Evolutionary conservation across 2,329 filamentous ascomycete species (phyloP).

Genomic region (Aspergillus aculeatus): DNA sequence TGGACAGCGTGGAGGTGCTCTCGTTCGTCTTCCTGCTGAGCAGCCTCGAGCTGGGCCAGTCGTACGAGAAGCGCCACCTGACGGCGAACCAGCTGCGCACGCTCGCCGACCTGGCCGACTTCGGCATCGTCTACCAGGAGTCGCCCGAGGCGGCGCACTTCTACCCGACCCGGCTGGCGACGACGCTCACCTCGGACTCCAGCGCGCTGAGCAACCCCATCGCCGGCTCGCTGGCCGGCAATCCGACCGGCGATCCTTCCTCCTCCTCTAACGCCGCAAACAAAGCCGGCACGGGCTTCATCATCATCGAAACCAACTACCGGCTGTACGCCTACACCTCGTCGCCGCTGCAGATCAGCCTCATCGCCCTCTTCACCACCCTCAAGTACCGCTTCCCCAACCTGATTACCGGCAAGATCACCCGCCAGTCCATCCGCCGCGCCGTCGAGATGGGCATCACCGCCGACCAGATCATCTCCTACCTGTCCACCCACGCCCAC

Average conservation of each 20-base stretch:
- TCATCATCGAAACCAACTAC: constrained; percentile 98
- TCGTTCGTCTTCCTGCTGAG: constrained; percentile 96
- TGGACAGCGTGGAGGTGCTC: constrained; percentile 90
- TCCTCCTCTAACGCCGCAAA: constrained; percentile 7
- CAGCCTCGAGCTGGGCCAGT: constrained; percentile 84
- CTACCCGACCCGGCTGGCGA: constrained; percentile 92
- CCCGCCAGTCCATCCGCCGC: constrained; percentile 79
- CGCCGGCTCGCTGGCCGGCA: constrained; percentile 57
- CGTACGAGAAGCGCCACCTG: constrained; percentile 83
- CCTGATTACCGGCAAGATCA: constrained; percentile 88
- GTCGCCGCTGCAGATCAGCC: constrained; percentile 89
- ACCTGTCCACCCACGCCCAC: constrained; percentile 88
- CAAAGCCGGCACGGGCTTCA: constrained; percentile 61
- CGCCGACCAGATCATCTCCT: constrained; percentile 89
- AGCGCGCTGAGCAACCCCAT: constrained; percentile 70
- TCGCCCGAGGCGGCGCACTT: constrained; percentile 52
- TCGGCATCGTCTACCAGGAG: constrained; percentile 79
- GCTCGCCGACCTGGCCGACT: constrained; percentile 85
- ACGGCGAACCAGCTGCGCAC: constrained; percentile 80
- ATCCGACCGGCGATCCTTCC: constrained; percentile 30
- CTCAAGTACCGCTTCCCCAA: constrained; percentile 90
- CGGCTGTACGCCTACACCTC: constrained; percentile 95
- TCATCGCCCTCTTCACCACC: constrained; percentile 84
- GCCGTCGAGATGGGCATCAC: constrained; percentile 92
- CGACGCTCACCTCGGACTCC: constrained; percentile 80